A percentile compares a stretch with the other conserved stretches of the same genome.
Conservation (phyloP, 2,329 filamentous ascomycete species). For the Pseudogymnoascus sp. region DNA sequence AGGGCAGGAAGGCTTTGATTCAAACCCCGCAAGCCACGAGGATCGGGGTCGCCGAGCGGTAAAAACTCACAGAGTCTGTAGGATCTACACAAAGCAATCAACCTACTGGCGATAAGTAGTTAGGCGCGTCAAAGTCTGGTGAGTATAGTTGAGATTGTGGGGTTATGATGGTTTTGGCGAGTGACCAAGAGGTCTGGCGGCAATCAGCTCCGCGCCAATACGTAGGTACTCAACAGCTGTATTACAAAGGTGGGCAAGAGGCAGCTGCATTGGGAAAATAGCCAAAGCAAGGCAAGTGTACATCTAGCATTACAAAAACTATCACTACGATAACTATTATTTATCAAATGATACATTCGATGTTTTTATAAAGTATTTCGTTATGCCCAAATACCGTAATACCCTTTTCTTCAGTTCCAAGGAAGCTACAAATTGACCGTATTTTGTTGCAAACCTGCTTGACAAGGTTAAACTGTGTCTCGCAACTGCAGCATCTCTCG, state of each 20-base stretch:
- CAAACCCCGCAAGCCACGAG: slow-evolving; percentile 2
- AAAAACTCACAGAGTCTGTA: slow-evolving; percentile 9
- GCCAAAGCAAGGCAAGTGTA: slow-evolving; percentile 1
- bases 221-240: slow-evolving; percentile 10
- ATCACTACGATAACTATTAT: neutral
- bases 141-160: slow-evolving; percentile 17
- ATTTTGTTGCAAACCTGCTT: slow-evolving; percentile 5
- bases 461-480: neutral
- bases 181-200: slow-evolving; percentile 13
- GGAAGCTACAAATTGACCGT: neutral
- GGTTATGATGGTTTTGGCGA: slow-evolving; percentile 18
- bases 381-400: neutral
- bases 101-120: slow-evolving; percentile 8
- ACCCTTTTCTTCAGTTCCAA: neutral
- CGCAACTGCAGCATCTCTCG: neutral
- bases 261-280: slow-evolving; percentile 4
- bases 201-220: slow-evolving; percentile 12
- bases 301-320: slow-evolving; percentile 1
- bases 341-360: neutral
- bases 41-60: neutral
- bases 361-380: neutral
- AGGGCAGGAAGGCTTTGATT: slow-evolving; percentile 1
- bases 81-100: slow-evolving; percentile 3
- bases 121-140: slow-evolving; percentile 9
- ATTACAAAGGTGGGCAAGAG: slow-evolving; percentile 6